phyloP scores from a whole-genome alignment of 306 rosid genomes.

The Astragalus glycyphyllos region DNA sequence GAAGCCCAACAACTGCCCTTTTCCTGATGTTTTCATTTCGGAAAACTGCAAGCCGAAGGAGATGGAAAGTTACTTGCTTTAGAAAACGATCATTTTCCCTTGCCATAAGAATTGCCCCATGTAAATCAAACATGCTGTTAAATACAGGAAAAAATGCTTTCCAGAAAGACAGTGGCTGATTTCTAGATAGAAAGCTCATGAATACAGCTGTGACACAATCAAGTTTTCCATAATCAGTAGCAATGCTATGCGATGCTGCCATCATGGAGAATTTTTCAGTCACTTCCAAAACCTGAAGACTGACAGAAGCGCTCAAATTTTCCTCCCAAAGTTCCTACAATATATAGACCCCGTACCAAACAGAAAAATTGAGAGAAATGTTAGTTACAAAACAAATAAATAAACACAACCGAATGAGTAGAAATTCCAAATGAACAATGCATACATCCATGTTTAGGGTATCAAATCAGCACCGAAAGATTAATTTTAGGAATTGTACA shows the following conservation, averaged over 20 bases:
- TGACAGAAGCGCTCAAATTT: slow-evolving; percentile 92
- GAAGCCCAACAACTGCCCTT: slow-evolving; percentile 95
- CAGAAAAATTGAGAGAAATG: slow-evolving; percentile 18
- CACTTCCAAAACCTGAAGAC: slow-evolving; percentile 94
- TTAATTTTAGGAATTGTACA: slow-evolving; percentile 25
- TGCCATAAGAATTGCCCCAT: slow-evolving; percentile 92
- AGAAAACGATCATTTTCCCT: slow-evolving; percentile 98
- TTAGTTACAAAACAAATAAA: slow-evolving; percentile 31
- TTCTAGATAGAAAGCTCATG: slow-evolving; percentile 88
- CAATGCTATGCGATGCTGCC: slow-evolving; percentile 85
- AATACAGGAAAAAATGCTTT: slow-evolving; percentile 87
- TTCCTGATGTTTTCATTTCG: slow-evolving; percentile 87
- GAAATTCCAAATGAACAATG: slow-evolving; percentile 1
- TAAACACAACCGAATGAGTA: not conserved
- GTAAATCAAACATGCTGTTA: slow-evolving; percentile 78
- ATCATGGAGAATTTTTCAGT: slow-evolving; percentile 77
- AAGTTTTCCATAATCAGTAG: slow-evolving; percentile 94
- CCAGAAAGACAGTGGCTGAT: slow-evolving; percentile 87
- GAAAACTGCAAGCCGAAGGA: slow-evolving; percentile 94
- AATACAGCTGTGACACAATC: slow-evolving; percentile 90
- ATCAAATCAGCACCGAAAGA: not conserved
- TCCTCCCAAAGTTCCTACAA: slow-evolving; percentile 99
- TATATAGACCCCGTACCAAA: slow-evolving; percentile 21
- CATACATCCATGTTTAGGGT: not conserved
- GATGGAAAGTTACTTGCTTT: slow-evolving; percentile 97